Evolutionary conservation across 495 filamentous ascomycete genomes (phyloP).

Genomic region (Penicillium bovifimosum): DNA sequence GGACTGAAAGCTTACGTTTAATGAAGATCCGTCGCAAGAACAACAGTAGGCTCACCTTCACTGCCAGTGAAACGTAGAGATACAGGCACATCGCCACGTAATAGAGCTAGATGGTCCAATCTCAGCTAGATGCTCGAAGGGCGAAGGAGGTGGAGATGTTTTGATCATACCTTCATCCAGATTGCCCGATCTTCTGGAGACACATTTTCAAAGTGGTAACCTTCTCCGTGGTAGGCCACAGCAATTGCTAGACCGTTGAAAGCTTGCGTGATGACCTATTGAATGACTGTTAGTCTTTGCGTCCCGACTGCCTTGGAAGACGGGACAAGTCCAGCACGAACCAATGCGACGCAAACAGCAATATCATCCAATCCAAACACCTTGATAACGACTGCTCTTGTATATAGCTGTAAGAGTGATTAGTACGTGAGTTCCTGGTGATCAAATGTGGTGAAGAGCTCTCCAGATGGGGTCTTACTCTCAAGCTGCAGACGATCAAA

Average conservation of each 20-base stretch:
- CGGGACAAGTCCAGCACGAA: not conserved
- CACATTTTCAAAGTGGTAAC: not conserved
- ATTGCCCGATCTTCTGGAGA: not conserved
- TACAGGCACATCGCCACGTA: constrained; percentile 5
- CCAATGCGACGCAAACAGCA: constrained; percentile 4
- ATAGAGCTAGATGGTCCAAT: not conserved
- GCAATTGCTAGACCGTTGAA: constrained; percentile 3
- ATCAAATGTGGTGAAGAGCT: not conserved
- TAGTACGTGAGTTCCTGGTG: not conserved
- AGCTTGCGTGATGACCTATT: constrained; percentile 1
- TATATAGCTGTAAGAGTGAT: constrained; percentile 1
- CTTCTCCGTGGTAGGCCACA: constrained; percentile 3
- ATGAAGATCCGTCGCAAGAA: constrained; percentile 4
- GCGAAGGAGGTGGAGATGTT: not conserved
- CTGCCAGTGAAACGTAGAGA: constrained; percentile 1
- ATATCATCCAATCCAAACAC: constrained; percentile 1
- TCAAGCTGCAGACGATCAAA: constrained; percentile 2
- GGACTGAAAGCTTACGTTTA: not conserved
- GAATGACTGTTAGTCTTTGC: not conserved
- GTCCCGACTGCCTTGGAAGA: no score
- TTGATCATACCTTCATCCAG: not conserved
- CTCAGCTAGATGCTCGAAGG: not conserved
- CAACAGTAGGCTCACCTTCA: constrained; percentile 1
- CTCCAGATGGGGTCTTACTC: not conserved
- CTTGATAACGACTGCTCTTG: not conserved